These are phyloP conservation scores for Septoria petroselini DNA, from an alignment of 2,329 filamentous ascomycete genomes.

Conservation along the genomic window DNA sequence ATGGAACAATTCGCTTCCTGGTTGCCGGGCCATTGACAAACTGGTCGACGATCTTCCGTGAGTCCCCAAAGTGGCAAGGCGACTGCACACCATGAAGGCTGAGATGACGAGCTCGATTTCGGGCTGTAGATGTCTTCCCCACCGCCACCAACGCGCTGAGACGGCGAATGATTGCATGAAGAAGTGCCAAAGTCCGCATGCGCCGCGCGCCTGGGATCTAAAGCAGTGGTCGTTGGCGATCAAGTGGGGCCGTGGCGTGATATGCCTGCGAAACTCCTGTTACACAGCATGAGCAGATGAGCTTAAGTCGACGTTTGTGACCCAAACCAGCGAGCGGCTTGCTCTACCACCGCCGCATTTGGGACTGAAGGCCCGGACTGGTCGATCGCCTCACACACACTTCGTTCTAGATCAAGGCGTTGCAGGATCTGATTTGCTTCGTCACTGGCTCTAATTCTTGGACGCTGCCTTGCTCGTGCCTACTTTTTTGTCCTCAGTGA, in stretches of 20 bases:
- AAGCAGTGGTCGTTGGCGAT: neutral
- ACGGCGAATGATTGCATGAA: neutral
- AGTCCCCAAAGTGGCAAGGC: neutral
- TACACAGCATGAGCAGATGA: constrained; percentile 5
- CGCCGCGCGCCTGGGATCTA: neutral
- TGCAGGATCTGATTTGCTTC: too few species aligned
- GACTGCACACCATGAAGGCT: neutral
- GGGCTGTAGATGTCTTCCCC: neutral
- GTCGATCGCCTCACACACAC: too few species aligned
- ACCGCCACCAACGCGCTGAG: neutral
- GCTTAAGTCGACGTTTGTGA: constrained; percentile 10
- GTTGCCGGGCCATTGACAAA: too few species aligned
- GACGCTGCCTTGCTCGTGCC: too few species aligned
- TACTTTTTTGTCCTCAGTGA: too few species aligned
- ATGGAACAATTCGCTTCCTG: too few species aligned
- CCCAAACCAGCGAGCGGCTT: constrained; percentile 3
- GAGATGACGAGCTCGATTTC: too few species aligned
- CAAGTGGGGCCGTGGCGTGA: neutral
- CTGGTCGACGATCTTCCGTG: too few species aligned
- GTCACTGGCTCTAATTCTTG: too few species aligned
- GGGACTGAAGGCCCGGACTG: neutral
- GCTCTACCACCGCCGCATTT: neutral
- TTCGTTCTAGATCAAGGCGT: too few species aligned
- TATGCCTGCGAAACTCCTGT: neutral
- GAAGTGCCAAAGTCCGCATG: neutral